phyloP scores from a whole-genome alignment of 2,329 filamentous ascomycete species.

The Lachnellula willkommii region DNA sequence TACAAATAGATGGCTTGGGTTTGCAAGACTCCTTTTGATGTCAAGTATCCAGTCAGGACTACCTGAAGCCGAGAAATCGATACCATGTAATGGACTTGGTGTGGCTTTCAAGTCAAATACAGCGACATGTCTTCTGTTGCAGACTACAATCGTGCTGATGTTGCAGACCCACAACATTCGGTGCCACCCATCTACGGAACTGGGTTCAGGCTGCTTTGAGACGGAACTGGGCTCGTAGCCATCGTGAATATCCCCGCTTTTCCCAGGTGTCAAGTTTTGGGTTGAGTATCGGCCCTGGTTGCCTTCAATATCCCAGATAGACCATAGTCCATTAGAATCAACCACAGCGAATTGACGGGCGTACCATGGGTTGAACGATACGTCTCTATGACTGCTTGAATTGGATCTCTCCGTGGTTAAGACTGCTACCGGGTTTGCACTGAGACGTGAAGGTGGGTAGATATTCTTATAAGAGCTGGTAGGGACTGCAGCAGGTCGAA shows the following conservation, averaged over 20 bases:
- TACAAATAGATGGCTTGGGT: constrained; percentile 49
- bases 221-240: constrained; percentile 7
- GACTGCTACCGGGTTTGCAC: constrained; percentile 49
- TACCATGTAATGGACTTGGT: constrained; percentile 16
- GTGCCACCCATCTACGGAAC: constrained; percentile 40
- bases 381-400: constrained; percentile 52
- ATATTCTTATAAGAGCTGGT: background rate
- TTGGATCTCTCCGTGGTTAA: constrained; percentile 50
- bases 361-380: constrained; percentile 59
- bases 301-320: constrained; percentile 51
- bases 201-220: background rate
- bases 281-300: constrained; percentile 7
- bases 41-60: constrained; percentile 51
- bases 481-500: constrained; percentile 6
- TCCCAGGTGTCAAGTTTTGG: constrained; percentile 16
- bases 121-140: constrained; percentile 34
- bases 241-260: constrained; percentile 24
- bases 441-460: constrained; percentile 45
- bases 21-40: constrained; percentile 42
- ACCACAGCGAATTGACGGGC: constrained; percentile 59
- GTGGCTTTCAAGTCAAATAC: constrained; percentile 27
- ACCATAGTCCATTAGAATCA: constrained; percentile 62
- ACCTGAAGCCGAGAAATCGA: constrained; percentile 14
- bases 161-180: constrained; percentile 44
- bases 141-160: constrained; percentile 41